Base-by-base conservation (phyloP, 306 rosid species). In the Abrus pulchellus region DNA sequence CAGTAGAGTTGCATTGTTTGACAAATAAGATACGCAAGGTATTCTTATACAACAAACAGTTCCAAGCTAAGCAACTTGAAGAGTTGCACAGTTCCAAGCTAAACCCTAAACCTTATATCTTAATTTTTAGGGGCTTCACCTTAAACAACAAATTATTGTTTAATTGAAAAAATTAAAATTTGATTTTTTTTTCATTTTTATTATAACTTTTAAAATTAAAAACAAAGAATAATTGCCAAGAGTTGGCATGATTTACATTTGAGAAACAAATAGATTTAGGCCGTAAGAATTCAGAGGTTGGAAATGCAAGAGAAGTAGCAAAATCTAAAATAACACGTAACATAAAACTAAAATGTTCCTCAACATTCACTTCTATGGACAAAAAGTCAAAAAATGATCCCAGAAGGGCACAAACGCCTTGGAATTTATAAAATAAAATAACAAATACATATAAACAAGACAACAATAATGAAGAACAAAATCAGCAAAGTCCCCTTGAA, bases 401-500 rank as follows among this genome's bases (percentile, higher is more conserved):
- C 69, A 62, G n/a, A 41, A 41, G 30, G 43, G 52, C 45, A 72
- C 71, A 49, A 72, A 32, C 3, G 62, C 40, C 72, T 9, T 48
- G 14, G 59, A 59, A 57, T 2, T 44, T 29, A 9, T 68, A 49
- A 56, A 45, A 5, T 28, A 7, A 78, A 45, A 29, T 9, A 70
- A 49, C 53, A 74, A 67, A 72, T 74, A 82, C 77, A 74, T 76
- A 74, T 64, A 61, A 80, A 81, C 80, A 75, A 70, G 13, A 53
- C 32, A 66, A 69, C 38, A 75, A 52, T 9, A 43, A 41, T 52
- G 68, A 20, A 41, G 6, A 69, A 73, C 74, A 76, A 56, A 70
- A 86, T 79, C 84, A 64, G 79, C 72, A 8, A n/a, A 74, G 76
- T 67, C 82, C 79, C 84, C 72, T 14, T 41, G 84, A 74, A 74